These are phyloP conservation scores for Russula brevipes DNA, from an alignment of 768 basidiomycete genomes.

Conservation along the genomic window DNA sequence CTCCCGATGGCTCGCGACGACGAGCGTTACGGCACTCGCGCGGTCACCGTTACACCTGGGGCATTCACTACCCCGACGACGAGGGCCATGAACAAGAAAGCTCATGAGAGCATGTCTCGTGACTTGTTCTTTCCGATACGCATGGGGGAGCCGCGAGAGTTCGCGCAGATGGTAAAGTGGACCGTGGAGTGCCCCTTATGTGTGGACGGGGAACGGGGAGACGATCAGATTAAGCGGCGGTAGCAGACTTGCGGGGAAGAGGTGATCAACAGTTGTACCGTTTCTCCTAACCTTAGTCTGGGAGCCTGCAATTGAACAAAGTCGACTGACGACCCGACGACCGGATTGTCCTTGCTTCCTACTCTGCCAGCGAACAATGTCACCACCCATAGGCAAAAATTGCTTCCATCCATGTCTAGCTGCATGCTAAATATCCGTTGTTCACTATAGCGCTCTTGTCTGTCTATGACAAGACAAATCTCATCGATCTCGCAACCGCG, in stretches of 20 bases:
- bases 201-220: slow-evolving; percentile 15
- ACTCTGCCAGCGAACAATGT: slow-evolving; percentile 26
- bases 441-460: slow-evolving; percentile 69
- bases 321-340: no score
- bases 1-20: slow-evolving; percentile 59
- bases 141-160: no score
- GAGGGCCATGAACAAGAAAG: slow-evolving; percentile 29
- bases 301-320: not conserved
- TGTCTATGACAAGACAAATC: slow-evolving; percentile 91
- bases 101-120: no score
- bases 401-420: not conserved
- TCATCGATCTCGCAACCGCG: slow-evolving; percentile 85
- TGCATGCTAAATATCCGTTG: not conserved
- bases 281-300: slow-evolving; percentile 1
- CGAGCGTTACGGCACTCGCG: slow-evolving; percentile 46
- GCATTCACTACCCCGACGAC: slow-evolving; percentile 45
- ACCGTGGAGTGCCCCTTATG: slow-evolving; percentile 33
- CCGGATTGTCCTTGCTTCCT: not conserved
- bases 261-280: slow-evolving; percentile 8
- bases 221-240: slow-evolving; percentile 30
- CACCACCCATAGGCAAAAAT: slow-evolving; percentile 34
- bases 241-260: slow-evolving; percentile 26
- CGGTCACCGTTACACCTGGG: slow-evolving; percentile 52
- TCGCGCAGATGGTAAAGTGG: slow-evolving; percentile 31
- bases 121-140: slow-evolving; percentile 35